A percentile compares a stretch with the other conserved stretches of the same genome.
Evolutionary conservation across 2,329 filamentous ascomycete genomes (phyloP).

Genomic region (Phialemonium atrogriseum): DNA sequence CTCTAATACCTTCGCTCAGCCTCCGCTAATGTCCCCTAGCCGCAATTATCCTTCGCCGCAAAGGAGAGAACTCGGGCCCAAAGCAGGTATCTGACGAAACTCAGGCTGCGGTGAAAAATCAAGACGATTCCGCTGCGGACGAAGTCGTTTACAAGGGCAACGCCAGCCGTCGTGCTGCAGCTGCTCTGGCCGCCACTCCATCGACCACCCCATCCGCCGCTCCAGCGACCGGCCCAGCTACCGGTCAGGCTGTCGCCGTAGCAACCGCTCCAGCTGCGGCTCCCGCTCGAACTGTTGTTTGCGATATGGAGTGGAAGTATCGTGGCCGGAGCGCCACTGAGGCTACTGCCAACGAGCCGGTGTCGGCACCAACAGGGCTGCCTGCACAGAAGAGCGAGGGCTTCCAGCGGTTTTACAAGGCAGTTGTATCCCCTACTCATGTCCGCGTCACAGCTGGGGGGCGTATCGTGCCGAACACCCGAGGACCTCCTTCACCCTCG

Average conservation of each 20-base stretch:
- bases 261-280: no score
- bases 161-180: constrained; percentile 14
- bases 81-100: constrained; percentile 10
- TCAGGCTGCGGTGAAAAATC: constrained; percentile 9
- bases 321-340: constrained; percentile 36
- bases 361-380: constrained; percentile 44
- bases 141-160: constrained; percentile 29
- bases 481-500: constrained; percentile 43
- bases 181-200: constrained; percentile 7
- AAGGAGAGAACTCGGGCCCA: no score
- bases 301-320: constrained; percentile 30
- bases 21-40: no score
- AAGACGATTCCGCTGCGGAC: constrained; percentile 25
- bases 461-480: constrained; percentile 57
- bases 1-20: no score
- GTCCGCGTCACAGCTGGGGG: constrained; percentile 60
- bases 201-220: constrained; percentile 5
- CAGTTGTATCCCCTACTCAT: constrained; percentile 59
- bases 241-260: not conserved
- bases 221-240: constrained; percentile 1
- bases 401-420: constrained; percentile 61
- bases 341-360: constrained; percentile 33
- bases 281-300: no score
- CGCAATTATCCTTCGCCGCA: no score
- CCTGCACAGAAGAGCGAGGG: constrained; percentile 52